Conservation (phyloP, 1,139 yeast species). For the Saccharomyces hybrid region DNA sequence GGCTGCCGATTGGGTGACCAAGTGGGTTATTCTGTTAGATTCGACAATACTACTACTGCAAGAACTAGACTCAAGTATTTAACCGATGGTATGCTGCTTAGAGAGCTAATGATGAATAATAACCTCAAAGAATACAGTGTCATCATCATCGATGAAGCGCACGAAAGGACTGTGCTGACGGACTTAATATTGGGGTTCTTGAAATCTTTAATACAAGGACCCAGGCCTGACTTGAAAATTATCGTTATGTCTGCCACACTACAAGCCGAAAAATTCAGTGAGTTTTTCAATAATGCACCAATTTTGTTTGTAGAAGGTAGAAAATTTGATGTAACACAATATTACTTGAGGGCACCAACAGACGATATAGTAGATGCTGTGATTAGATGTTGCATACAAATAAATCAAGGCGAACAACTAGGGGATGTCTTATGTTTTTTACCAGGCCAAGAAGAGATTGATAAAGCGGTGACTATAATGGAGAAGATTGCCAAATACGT, state of each 20-base stretch:
- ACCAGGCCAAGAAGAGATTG: constrained; percentile 98
- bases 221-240: constrained; percentile 44
- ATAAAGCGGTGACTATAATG: constrained; percentile 63
- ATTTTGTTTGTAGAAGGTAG: constrained; percentile 84
- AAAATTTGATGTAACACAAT: constrained; percentile 73
- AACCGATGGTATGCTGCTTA: constrained; percentile 94
- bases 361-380: constrained; percentile 82
- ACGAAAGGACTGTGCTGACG: constrained; percentile 88
- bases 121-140: constrained; percentile 59
- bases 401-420: constrained; percentile 66
- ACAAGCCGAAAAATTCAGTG: constrained; percentile 83
- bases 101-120: constrained; percentile 81
- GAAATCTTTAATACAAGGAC: constrained; percentile 51
- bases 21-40: constrained; percentile 95
- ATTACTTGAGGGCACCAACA: constrained; percentile 50
- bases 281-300: constrained; percentile 71
- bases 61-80: constrained; percentile 71
- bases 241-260: constrained; percentile 89
- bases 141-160: constrained; percentile 90
- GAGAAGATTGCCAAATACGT: constrained; percentile 40
- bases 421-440: constrained; percentile 89
- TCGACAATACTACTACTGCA: constrained; percentile 48
- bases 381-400: constrained; percentile 66
- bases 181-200: constrained; percentile 86
- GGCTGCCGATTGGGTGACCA: constrained; percentile 70